Base-by-base conservation (phyloP, 2,329 filamentous ascomycete genomes). In the Magnaporthiopsis incrustans region DNA sequence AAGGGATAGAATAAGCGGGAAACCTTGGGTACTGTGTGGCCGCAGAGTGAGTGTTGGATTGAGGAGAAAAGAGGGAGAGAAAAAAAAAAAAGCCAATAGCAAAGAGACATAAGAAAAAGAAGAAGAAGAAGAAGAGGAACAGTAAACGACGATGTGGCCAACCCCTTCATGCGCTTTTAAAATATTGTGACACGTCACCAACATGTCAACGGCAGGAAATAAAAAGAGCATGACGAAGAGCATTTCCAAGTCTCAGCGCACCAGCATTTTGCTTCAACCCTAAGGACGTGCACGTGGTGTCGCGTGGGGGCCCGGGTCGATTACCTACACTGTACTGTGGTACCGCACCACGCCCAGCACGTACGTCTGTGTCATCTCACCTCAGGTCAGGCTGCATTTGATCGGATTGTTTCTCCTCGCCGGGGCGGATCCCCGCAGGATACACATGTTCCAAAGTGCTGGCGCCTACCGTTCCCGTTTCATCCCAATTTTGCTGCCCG, bases 401-500 rank as follows among this genome's bases (percentile, higher is more conserved):
- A 57, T 63, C 56, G 44, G 61, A 22, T 58, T 63, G 33, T 63
- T 38, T 63, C 57, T 63, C 58, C 2, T 60, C 56, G 26, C 56
- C 56, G 27, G 61, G 44, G 44, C 53, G 18, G 44, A 56, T 38
- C 61, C 61, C 61, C 56, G 61, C 61, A 63, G 61, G 26, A n/a
- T 18, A 22, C 25, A 58, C 57, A 58, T 30, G 14, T 60, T 60
- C 58, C 58, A 60, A 15, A 60, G 58, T 25, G 58, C 58, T 60
- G 58, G 58, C 32, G 58, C 58, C 58, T 60, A 60, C 33, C 27
- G 32, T 62, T 44, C 33, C 56, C 61, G 66, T 67, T 67, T 67
- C 66, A 67, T 67, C 66, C 63, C 66, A 65, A 64, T 59, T 63
- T 63, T 26, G 63, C 27, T 57, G 64, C 64, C 44, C 35, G n/a